Conservation (phyloP, 371 early-diverging fungal genomes). For the Massospora cicadina region DNA sequence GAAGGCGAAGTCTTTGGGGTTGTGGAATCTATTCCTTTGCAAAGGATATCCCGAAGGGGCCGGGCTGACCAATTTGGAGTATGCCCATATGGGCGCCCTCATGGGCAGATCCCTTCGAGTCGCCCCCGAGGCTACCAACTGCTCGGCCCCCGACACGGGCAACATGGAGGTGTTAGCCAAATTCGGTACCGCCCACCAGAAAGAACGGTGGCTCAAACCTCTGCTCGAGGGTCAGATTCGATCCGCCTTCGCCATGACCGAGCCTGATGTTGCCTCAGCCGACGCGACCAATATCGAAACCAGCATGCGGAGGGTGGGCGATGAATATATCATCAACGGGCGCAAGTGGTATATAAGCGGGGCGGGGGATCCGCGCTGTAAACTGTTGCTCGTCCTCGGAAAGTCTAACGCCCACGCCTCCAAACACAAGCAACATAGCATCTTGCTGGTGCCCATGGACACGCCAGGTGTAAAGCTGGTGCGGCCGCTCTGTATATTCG, state of each 20-base stretch:
- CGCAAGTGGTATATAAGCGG: slow-evolving; percentile 95
- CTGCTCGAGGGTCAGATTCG: slow-evolving; percentile 79
- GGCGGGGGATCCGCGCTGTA: slow-evolving; percentile 82
- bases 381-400: slow-evolving; percentile 76
- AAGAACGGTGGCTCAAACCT: slow-evolving; percentile 66
- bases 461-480: slow-evolving; percentile 72
- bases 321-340: slow-evolving; percentile 74
- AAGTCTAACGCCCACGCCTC: slow-evolving; percentile 56
- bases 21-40: slow-evolving; percentile 90
- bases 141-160: slow-evolving; percentile 93
- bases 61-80: slow-evolving; percentile 86
- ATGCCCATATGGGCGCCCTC: slow-evolving; percentile 73
- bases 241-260: slow-evolving; percentile 96
- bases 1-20: slow-evolving; percentile 70
- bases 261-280: slow-evolving; percentile 78
- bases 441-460: slow-evolving; percentile 77
- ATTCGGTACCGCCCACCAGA: slow-evolving; percentile 76
- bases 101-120: slow-evolving; percentile 60
- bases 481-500: slow-evolving; percentile 75
- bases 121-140: slow-evolving; percentile 83
- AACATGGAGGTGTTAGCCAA: slow-evolving; percentile 97
- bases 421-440: slow-evolving; percentile 70
- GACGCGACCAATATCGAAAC: slow-evolving; percentile 93
- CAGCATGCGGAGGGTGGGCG: slow-evolving; percentile 34
- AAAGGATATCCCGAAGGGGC: slow-evolving; percentile 58